Base-by-base conservation (phyloP, 2,329 filamentous ascomycete genomes). In the Talaromyces sp. region DNA sequence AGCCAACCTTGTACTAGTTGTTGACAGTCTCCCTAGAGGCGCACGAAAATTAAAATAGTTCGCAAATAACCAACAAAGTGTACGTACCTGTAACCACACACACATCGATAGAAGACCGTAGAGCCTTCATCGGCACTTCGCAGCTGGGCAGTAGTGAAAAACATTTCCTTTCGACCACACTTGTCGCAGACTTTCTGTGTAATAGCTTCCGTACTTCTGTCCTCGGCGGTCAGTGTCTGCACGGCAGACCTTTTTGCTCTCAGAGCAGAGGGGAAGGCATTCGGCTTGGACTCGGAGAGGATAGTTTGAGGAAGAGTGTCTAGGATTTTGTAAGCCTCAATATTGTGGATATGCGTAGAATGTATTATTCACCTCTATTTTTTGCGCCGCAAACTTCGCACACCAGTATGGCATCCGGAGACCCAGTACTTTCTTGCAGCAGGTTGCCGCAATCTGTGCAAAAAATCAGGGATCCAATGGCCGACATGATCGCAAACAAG, bases 81-180 rank as follows among this genome's bases (percentile, higher is more conserved):
- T 38, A 62, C 86, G 68, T 84, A 92, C 88, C 89, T 92, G 76
- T 91, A 81, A 61, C 91, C 90, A 72, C 92, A 97, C 61, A 92
- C 86, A 77, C 92, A 97, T 62, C 83, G 88, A 77, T 91, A 96
- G 70, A 97, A 95, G 58, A 96, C 85, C 0, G 93, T 97, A 65
- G 88, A 91, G 63, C 94, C 94, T 85, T 97, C 93, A 74, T 99
- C 94, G 58, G 93, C 94, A 80, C 92, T 88, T 67, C 93, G 88
- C 69, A 96, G 79, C 74, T 99, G 94, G 62, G 91, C 85, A 2
- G 89, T 89, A 55, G 91, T 89, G 74, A 88, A 97, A 67, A 87
- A 89, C 75, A 97, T 91, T 72, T 96, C 88, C 57, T 86, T 87
- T 57, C 86, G 81, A 17, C 88, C 91, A 74, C 94, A 97, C 69